These are phyloP conservation scores for Staphylotrichum tortipilum DNA, from an alignment of 495 filamentous ascomycete genomes.

Conservation along the genomic window DNA sequence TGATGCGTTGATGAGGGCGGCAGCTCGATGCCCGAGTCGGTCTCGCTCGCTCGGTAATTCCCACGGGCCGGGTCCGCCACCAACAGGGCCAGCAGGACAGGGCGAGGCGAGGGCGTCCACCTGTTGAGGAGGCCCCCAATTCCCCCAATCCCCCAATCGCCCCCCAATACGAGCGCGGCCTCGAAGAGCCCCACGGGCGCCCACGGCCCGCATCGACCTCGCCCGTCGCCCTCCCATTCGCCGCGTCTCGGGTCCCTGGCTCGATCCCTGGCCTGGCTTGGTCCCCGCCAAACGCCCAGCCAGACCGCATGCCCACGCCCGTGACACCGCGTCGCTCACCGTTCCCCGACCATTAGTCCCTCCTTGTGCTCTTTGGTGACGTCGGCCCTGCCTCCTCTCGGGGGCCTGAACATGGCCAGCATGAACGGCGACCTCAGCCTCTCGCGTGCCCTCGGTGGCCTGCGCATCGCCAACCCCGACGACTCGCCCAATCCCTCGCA, in stretches of 20 bases:
- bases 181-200: not conserved
- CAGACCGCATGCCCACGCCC: conserved; percentile 7
- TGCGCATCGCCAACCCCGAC: conserved; percentile 97
- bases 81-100: conserved; percentile 3
- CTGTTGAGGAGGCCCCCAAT: not conserved
- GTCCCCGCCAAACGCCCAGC: not conserved
- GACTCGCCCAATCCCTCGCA: conserved; percentile 55
- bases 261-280: not conserved
- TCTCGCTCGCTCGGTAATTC: conserved; percentile 12
- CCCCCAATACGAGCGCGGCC: conserved; percentile 5
- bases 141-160: not conserved
- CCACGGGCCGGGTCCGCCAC: conserved; percentile 4
- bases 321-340: conserved; percentile 1
- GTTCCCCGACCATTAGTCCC: not conserved
- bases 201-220: not conserved
- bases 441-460: conserved; percentile 82
- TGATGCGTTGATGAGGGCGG: not conserved
- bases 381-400: conserved; percentile 1
- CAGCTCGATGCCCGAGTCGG: conserved; percentile 9
- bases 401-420: conserved; percentile 9
- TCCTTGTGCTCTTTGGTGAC: conserved; percentile 1
- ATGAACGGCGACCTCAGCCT: conserved; percentile 94
- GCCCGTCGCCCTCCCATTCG: conserved; percentile 3
- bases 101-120: no score
- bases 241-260: conserved; percentile 4